Conservation (phyloP, 805 yeast genomes). For the Metschnikowia baotianmanensis region DNA sequence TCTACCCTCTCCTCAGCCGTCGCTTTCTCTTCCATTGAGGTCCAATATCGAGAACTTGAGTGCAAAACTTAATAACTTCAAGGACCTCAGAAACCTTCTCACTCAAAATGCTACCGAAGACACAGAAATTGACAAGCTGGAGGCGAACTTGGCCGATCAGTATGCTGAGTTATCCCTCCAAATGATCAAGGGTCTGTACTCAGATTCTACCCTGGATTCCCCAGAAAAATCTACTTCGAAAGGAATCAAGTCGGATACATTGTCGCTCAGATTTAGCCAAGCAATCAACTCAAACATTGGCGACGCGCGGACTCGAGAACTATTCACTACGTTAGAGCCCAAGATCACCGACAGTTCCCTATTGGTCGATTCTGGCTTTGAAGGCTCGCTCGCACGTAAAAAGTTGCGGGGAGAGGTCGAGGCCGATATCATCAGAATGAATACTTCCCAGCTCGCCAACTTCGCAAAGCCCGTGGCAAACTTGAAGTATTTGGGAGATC, state of each 20-base stretch:
- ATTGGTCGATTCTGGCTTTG: conserved; percentile 45
- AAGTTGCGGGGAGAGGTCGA: conserved; percentile 60
- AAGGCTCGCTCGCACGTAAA: conserved; percentile 62
- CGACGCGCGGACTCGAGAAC: conserved; percentile 34
- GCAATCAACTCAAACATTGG: conserved; percentile 45
- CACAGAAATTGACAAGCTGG: conserved; percentile 6
- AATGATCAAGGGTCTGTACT: conserved; percentile 22
- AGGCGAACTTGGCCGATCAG: conserved; percentile 36
- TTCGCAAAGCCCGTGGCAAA: conserved; percentile 31
- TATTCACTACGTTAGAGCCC: conserved; percentile 29
- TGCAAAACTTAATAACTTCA: conserved; percentile 33
- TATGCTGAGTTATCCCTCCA: conserved; percentile 49
- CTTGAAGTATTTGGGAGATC: conserved; percentile 19
- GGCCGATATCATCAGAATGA: conserved; percentile 54
- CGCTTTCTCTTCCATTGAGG: conserved; percentile 39
- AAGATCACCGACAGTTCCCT: conserved; percentile 31
- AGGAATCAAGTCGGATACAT: conserved; percentile 16
- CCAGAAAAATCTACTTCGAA: not conserved
- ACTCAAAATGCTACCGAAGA: conserved; percentile 14
- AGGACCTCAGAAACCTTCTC: conserved; percentile 30
- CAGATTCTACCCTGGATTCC: too few relatives aligned
- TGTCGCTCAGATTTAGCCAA: conserved; percentile 47
- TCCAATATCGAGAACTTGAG: conserved; percentile 38
- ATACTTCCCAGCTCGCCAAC: conserved; percentile 35
- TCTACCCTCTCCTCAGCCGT: conserved; percentile 43